Evolutionary conservation across 345 rosid species (phyloP), one percentile per base, ranked within the genome.

Genomic region (Noccaea bulbosa): DNA sequence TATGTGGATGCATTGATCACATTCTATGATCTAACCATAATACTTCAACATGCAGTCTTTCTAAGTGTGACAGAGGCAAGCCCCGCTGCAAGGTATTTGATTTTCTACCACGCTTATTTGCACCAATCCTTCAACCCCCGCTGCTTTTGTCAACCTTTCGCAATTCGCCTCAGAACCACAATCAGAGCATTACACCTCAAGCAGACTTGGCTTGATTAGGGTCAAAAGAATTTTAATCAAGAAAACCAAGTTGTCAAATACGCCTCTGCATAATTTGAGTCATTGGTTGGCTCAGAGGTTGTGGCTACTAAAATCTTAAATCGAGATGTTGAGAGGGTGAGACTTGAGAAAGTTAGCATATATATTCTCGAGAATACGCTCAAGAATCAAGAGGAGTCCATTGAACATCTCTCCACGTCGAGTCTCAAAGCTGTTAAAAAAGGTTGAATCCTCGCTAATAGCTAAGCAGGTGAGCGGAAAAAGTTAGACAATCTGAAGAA

Each of bases 381-480:
- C 1, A 17, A 24, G 30, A 3, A 24, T 2, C 30, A 24, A 24
- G 30, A 93, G 75, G 81, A 81, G 62, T 69, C 70, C 60, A 70
- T 88, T 0, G 97, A 93, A 56, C 91, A 87, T 80, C 96, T 80
- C 96, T 93, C 57, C 84, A 87, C 9, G 86, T 93, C 61, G 96
- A 90, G 35, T 50, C 77, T 93, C 33, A 93, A 90, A 83, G 98
- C 96, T 64, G 92, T 93, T 11, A 88, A 80, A 80, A 80, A 84
- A 88, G 90, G 92, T 90, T 1, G n/a, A 96, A 93, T 76, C 87
- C 91, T 20, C 88, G 82, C 84, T 47, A 24, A 24, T 7, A 11
- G 55, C 77, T 79, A 86, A 45, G 81, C 77, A 11, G 92, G 82
- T 65, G 98, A 93, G 66, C 86, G 81, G 87, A 87, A 83, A 70